These are phyloP conservation scores for Taphrina deformans DNA, from an alignment of 1,139 yeast genomes.

Conservation along the genomic window DNA sequence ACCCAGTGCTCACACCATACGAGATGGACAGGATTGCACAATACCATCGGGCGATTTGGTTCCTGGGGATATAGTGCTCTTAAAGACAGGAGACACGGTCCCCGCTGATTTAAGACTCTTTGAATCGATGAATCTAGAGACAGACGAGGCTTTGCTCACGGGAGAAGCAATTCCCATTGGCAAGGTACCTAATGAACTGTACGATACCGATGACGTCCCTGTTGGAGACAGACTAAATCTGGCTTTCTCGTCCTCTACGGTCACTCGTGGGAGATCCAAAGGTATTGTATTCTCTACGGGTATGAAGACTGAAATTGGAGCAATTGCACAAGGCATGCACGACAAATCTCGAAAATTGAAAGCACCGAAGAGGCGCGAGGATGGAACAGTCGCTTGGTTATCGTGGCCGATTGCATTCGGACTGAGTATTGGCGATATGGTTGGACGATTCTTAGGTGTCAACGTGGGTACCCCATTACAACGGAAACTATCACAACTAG, in stretches of 20 bases:
- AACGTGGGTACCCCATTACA: conserved; percentile 71
- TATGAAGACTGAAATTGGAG: conserved; percentile 71
- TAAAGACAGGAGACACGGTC: conserved; percentile 73
- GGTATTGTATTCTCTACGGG: conserved; percentile 70
- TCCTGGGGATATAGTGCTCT: conserved; percentile 70
- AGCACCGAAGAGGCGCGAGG: conserved; percentile 22
- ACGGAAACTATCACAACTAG: conserved; percentile 65
- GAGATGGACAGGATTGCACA: conserved; percentile 62
- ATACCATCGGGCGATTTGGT: conserved; percentile 69
- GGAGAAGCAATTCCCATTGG: conserved; percentile 79
- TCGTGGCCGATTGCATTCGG: conserved; percentile 34
- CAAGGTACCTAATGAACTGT: conserved; percentile 54
- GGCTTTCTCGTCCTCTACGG: conserved; percentile 70
- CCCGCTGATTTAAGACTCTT: conserved; percentile 73
- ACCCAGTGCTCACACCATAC: conserved; percentile 68
- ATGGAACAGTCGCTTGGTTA: conserved; percentile 28
- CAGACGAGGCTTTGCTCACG: conserved; percentile 77
- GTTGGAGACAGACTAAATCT: conserved; percentile 76
- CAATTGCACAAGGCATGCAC: conserved; percentile 60
- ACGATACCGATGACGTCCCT: conserved; percentile 53
- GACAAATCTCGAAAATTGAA: conserved; percentile 23
- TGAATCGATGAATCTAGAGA: conserved; percentile 66
- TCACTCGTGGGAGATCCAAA: conserved; percentile 72
- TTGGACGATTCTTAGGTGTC: conserved; percentile 38
- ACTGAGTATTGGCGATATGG: conserved; percentile 32